Base-by-base conservation (phyloP, 73 alveolate species). In the Diophrys appendiculata region DNA sequence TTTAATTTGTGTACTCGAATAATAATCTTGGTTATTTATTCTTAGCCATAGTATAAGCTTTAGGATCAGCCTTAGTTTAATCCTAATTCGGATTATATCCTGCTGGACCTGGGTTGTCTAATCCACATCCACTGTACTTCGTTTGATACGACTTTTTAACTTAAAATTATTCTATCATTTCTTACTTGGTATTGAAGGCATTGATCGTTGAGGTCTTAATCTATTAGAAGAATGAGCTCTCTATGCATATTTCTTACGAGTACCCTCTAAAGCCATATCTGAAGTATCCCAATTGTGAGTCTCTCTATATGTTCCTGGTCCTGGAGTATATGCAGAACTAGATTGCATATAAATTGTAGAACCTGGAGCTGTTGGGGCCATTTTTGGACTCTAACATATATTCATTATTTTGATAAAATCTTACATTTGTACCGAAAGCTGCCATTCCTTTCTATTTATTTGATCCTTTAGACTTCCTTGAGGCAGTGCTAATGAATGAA, bases 91-190 rank as follows among this genome's bases (percentile, higher is more conserved):
- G 75, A n/a, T 67, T 29, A 54, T 67, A 67, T n/a, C 75, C 75
- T 26, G 75, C 75, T 3, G 75, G 75, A 1, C 75, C 75, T 3
- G 75, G 75, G 24, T 43, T 67, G 31, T 67, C 75, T 25, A 26
- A 54, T 3, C 75, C 75, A 26, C 11, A 25, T 25, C 75, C 75
- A 3, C 54, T 23, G 53, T 67, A 29, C 25, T 23, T 31, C 11
- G 25, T 31, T 24, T 67, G 23, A 24, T 67, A 67, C 23, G 31
- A 27, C 54, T 67, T 67, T 24, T 67, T 67, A 3, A 23, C 75
- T 67, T 3, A 3, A 28, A 24, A 23, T 67, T 11, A 25, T 60
- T 5, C 5, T 11, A 18, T 14, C 31, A 60, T 18, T 5, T 26
- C 54, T 3, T 67, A 67, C 75, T 23, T 3, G 75, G 75, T 26